Percentiles rank a stretch among this genome's conserved stretches.
Evolutionary conservation across 208 protist species (phyloP).

Genomic region (Acanthamoeba lenticulata): DNA sequence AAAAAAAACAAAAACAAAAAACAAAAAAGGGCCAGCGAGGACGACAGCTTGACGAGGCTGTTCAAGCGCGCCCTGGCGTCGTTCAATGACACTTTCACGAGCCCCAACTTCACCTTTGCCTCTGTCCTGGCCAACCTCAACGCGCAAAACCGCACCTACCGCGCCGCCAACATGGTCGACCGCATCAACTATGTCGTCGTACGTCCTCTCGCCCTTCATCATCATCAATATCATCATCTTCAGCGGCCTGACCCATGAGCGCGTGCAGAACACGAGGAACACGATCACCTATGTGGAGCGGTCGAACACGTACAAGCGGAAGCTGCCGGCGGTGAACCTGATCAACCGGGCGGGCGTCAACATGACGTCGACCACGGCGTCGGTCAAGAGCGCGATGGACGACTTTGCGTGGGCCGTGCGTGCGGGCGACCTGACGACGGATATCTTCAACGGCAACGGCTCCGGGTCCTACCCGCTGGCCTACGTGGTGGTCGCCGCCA

Average conservation of each 20-base stretch:
- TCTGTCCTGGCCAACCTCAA: background rate
- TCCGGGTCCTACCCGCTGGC: background rate
- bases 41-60: background rate
- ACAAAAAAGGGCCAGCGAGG: background rate
- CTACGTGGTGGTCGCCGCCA: background rate
- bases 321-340: background rate
- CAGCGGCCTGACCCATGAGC: background rate
- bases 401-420: slow-evolving; percentile 1
- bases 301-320: slow-evolving; percentile 50
- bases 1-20: too few relatives aligned
- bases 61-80: slow-evolving; percentile 48
- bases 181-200: background rate
- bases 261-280: background rate
- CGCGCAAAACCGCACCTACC: slow-evolving; percentile 33
- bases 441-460: slow-evolving; percentile 49
- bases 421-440: slow-evolving; percentile 23
- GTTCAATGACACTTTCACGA: background rate
- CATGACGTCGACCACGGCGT: background rate
- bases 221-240: background rate
- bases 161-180: background rate
- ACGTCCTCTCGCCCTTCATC: background rate
- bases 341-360: slow-evolving; percentile 46
- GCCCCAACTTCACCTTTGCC: slow-evolving; percentile 45
- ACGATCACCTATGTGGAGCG: slow-evolving; percentile 20
- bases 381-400: slow-evolving; percentile 41